phyloP scores from a whole-genome alignment of 2,329 filamentous ascomycete genomes.

The Plectosphaerella cucumerina region DNA sequence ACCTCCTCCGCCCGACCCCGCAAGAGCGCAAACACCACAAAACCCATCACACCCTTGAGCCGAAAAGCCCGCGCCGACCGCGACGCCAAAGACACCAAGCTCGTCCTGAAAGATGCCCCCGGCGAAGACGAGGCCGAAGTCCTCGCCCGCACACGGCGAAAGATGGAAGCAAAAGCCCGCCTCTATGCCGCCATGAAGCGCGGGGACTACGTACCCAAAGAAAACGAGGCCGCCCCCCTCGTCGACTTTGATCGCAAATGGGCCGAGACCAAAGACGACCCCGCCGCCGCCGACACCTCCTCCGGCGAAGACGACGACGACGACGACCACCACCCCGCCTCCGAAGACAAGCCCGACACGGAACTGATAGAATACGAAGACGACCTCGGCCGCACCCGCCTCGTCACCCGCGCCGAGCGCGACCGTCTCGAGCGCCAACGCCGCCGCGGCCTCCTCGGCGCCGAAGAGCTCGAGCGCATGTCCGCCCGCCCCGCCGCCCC shows the following conservation, averaged over 20 bases:
- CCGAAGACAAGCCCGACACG: conserved; percentile 34
- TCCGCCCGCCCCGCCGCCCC: conserved; percentile 65
- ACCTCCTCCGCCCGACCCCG: conserved; percentile 39
- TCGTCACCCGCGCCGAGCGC: conserved; percentile 66
- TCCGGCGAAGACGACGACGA: conserved; percentile 36
- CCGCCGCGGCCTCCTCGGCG: conserved; percentile 46
- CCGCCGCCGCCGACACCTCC: conserved; percentile 48
- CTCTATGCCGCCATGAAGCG: conserved; percentile 87
- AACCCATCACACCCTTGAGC: conserved; percentile 27
- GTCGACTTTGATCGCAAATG: conserved; percentile 97
- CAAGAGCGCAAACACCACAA: not conserved
- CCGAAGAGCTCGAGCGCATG: conserved; percentile 63
- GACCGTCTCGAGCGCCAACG: conserved; percentile 57
- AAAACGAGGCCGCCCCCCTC: conserved; percentile 62
- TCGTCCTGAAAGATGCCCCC: conserved; percentile 46
- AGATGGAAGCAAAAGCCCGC: conserved; percentile 86
- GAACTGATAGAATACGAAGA: conserved; percentile 84
- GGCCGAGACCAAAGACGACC: conserved; percentile 62
- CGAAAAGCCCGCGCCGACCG: conserved; percentile 47
- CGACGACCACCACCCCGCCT: conserved; percentile 32
- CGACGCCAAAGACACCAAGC: conserved; percentile 23
- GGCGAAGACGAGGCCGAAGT: conserved; percentile 63
- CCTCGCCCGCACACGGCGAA: conserved; percentile 67
- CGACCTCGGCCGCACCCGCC: conserved; percentile 83
- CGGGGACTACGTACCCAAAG: conserved; percentile 71